Base-by-base conservation (phyloP, 805 yeast genomes). In the Ogataea degrootiae region DNA sequence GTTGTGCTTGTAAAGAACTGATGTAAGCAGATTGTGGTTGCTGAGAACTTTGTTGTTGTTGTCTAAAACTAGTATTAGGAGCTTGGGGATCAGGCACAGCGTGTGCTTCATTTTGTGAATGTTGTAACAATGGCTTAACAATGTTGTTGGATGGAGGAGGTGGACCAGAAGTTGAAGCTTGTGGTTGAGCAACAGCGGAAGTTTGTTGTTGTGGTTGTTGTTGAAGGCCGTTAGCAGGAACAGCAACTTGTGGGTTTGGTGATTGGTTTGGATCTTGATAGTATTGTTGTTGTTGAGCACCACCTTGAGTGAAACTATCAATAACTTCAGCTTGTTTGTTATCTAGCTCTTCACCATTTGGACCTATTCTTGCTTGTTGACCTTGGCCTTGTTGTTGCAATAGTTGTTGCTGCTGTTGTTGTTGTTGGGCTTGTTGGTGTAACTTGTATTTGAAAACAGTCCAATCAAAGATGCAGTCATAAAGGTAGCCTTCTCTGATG, bases 391-490 rank as follows among this genome's bases (percentile, higher is more conserved):
- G 62, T 23, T 54, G 59, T 41, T 50, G 58, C 38, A 26, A 26
- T 26, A 26, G 57, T 43, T 60, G 66, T 45, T 60, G 67, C 44
- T 56, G 66, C 50, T 54, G 65, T 39, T 56, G 65, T 40, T 61
- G 64, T 42, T 63, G 65, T 49, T 71, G 77, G 47, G 70, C 74
- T 49, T 65, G 71, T 59, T 78, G 80, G 55, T 78, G 78, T 54
- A 79, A 79, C 59, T 77, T 85, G 65, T 79, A 84, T 65, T 86
- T 87, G 71, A 83, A 86, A 52, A 90, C 80, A 29, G 97, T 92
- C 99, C 99, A 92, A 70, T 92, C 99, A 69, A 90, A 92, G 21
- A 94, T 82, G 68, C 90, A 92, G 70, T 92, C 98, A 67, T 91
- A 92, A 58, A 85, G 82, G 67, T 89, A 92, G 49, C 88, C 87